phyloP scores from a whole-genome alignment of 78 protist genomes.

The Protostelium mycophagum region DNA sequence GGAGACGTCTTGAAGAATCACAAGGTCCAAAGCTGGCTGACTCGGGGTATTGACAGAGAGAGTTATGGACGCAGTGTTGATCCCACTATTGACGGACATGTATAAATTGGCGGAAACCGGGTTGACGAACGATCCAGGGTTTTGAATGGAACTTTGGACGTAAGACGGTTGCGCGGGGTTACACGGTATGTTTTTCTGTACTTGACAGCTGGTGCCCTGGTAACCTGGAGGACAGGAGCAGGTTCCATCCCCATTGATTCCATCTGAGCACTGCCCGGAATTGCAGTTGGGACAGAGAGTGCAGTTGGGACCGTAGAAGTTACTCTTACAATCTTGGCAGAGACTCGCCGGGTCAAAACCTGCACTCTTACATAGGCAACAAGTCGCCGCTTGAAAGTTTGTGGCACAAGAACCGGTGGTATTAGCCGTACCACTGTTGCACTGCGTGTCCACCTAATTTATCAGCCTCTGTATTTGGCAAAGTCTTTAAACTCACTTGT shows the following conservation, averaged over 20 bases:
- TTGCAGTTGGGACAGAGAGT: constrained; percentile 1
- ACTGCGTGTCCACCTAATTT: no score
- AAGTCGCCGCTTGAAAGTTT: neutral
- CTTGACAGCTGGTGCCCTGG: constrained; percentile 10
- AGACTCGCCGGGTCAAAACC: constrained; percentile 21
- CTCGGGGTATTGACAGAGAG: neutral
- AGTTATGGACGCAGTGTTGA: neutral
- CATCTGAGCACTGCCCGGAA: constrained; percentile 19
- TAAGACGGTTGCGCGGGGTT: neutral
- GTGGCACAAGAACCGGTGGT: neutral
- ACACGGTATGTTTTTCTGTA: neutral
- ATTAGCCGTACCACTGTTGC: neutral
- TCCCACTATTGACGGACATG: neutral
- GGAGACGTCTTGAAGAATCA: neutral
- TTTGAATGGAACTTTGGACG: neutral
- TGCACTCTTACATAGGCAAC: neutral
- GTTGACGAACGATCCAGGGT: neutral
- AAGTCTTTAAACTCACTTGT: no score
- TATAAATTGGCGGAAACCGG: neutral
- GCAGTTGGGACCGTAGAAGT: constrained; percentile 25
- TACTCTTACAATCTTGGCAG: constrained; percentile 18
- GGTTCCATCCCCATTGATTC: constrained; percentile 26
- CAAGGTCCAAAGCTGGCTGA: neutral
- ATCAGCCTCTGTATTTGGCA: no score
- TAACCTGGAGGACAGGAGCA: constrained; percentile 35